A percentile compares a stretch with the other conserved stretches of the same genome.
These are phyloP conservation scores for Macrotyloma uniflorum DNA, from an alignment of 306 rosid genomes.

Conservation along the genomic window DNA sequence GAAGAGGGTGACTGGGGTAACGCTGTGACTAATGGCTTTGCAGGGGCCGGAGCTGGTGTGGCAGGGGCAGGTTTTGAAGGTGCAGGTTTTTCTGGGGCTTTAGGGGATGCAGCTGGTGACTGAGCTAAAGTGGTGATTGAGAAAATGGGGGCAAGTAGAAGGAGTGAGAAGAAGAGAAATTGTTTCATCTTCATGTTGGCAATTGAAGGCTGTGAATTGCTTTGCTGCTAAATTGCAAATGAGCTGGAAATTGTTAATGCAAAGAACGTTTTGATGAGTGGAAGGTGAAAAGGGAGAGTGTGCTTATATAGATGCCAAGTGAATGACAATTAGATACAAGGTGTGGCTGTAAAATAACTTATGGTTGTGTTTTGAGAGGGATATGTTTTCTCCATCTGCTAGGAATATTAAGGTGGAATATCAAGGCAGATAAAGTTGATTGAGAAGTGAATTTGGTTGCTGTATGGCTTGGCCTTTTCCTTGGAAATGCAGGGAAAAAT, in stretches of 20 bases:
- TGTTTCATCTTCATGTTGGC: constrained; percentile 38
- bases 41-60: constrained; percentile 37
- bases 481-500: constrained; percentile 38
- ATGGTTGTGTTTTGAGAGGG: constrained; percentile 30
- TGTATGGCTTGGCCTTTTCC: constrained; percentile 20
- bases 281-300: constrained; percentile 15
- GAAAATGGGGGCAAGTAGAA: constrained; percentile 27
- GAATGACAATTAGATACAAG: constrained; percentile 36
- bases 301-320: constrained; percentile 41
- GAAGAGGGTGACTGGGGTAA: constrained; percentile 41
- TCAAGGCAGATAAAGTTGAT: constrained; percentile 34
- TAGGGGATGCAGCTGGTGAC: constrained; percentile 52
- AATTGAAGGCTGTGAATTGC: neutral
- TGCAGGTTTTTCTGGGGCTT: constrained; percentile 43
- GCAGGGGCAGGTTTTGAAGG: constrained; percentile 28
- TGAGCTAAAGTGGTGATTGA: constrained; percentile 43
- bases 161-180: constrained; percentile 38
- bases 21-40: constrained; percentile 48
- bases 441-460: constrained; percentile 35
- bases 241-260: neutral
- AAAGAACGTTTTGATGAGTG: constrained; percentile 35
- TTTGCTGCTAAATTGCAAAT: neutral
- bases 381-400: constrained; percentile 24
- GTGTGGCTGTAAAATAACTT: constrained; percentile 38
- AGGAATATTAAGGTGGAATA: constrained; percentile 38